Conservation (phyloP, 345 rosid species). For the Brassica cretica region DNA sequence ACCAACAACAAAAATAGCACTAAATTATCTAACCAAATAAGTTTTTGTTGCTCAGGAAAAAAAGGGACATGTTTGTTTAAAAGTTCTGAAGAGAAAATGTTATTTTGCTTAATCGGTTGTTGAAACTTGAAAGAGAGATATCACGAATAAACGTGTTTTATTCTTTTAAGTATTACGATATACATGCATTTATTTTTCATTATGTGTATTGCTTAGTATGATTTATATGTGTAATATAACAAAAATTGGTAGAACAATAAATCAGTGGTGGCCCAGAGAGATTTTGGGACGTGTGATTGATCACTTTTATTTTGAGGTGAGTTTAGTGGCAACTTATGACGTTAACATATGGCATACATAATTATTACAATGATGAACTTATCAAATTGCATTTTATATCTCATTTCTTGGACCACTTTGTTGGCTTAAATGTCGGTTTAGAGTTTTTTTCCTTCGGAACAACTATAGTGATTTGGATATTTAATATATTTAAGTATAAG, state of each 20-base stretch:
- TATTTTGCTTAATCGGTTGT: constrained; percentile 21
- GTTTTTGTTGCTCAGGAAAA: no score
- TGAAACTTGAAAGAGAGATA: constrained; percentile 12
- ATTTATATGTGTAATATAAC: background rate
- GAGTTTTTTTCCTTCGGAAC: background rate
- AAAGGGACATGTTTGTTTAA: no score
- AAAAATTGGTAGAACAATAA: background rate
- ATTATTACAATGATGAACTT: constrained; percentile 12
- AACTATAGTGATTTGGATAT: background rate
- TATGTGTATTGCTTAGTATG: background rate
- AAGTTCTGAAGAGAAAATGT: background rate
- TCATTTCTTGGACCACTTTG: constrained; percentile 16
- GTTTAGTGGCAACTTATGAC: constrained; percentile 34
- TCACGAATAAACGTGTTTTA: constrained; percentile 23
- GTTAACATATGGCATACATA: constrained; percentile 28
- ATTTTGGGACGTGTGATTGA: constrained; percentile 26
- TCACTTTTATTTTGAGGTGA: constrained; percentile 19
- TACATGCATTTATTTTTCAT: background rate
- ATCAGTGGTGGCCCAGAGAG: constrained; percentile 12
- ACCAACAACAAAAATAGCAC: no score
- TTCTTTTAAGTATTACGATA: background rate
- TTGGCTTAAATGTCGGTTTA: background rate
- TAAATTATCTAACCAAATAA: no score
- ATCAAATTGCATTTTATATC: constrained; percentile 27
- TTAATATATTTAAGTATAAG: background rate